phyloP scores from a whole-genome alignment of 2,329 filamentous ascomycete species.

The Aureobasidium sp. region DNA sequence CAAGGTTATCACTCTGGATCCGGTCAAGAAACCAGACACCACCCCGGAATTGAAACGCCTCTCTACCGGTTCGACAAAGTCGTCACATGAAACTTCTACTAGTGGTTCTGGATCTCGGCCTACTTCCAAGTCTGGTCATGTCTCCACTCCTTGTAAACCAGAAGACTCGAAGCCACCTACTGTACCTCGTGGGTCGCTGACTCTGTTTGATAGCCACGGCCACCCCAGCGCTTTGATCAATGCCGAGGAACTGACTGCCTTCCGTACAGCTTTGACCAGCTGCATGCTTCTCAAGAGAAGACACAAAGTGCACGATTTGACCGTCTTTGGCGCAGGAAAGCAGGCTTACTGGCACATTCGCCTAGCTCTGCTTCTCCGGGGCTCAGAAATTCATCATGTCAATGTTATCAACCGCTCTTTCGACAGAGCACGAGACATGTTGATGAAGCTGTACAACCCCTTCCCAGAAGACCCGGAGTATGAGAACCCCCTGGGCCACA shows the following conservation, averaged over 20 bases:
- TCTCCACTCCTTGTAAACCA: constrained; percentile 19
- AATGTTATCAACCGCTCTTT: constrained; percentile 76
- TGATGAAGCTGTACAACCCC: constrained; percentile 47
- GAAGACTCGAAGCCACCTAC: constrained; percentile 17
- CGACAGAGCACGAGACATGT: constrained; percentile 44
- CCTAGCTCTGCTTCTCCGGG: constrained; percentile 65
- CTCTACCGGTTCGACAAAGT: constrained; percentile 12
- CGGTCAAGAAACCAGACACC: constrained; percentile 12
- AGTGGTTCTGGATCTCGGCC: not conserved
- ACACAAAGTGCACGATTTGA: constrained; percentile 61
- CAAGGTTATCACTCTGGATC: constrained; percentile 53
- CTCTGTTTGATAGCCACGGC: constrained; percentile 46
- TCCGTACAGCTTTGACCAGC: constrained; percentile 56
- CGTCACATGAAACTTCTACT: not conserved
- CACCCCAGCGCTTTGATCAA: constrained; percentile 53
- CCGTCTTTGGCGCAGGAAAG: constrained; percentile 78
- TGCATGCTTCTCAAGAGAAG: constrained; percentile 56
- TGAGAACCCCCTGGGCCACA: constrained; percentile 25
- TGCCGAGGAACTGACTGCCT: constrained; percentile 59
- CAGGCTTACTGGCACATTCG: constrained; percentile 95
- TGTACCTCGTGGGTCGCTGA: constrained; percentile 43
- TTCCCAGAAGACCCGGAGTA: constrained; percentile 27
- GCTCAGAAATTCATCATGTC: constrained; percentile 62
- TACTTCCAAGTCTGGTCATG: constrained; percentile 8
- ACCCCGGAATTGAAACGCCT: constrained; percentile 22